These are phyloP conservation scores for cucumber (Cucumis sativus) DNA, from an alignment of 306 rosid species.

Conservation along the genomic window DNA sequence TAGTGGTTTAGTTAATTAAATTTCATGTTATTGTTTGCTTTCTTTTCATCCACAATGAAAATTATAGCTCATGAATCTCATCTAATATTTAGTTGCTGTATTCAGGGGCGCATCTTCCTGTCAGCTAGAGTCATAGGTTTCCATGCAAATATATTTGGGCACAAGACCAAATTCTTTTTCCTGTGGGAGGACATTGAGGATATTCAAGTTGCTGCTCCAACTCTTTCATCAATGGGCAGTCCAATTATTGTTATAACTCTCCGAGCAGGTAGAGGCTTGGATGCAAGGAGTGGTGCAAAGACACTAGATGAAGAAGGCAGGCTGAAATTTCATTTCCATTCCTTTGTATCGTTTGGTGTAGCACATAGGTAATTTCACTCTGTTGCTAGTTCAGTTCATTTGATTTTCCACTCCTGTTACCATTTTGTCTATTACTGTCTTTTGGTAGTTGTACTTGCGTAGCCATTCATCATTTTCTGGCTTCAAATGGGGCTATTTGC, in stretches of 20 bases:
- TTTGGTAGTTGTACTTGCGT: background rate
- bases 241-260: conserved; percentile 71
- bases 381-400: background rate
- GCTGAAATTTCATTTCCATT: conserved; percentile 85
- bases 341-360: conserved; percentile 83
- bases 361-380: conserved; percentile 58
- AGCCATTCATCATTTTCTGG: background rate
- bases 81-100: conserved; percentile 14
- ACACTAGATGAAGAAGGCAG: conserved; percentile 80
- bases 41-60: background rate
- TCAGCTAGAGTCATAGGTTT: conserved; percentile 91
- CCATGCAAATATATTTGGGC: conserved; percentile 86
- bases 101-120: conserved; percentile 85
- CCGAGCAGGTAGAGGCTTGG: conserved; percentile 71
- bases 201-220: conserved; percentile 58
- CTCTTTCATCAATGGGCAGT: conserved; percentile 92
- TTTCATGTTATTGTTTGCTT: background rate
- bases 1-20: conserved; percentile 6
- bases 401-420: background rate
- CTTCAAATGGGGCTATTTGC: background rate
- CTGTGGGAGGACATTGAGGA: conserved; percentile 98
- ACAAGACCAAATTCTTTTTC: conserved; percentile 75
- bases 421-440: background rate
- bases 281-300: conserved; percentile 87
- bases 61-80: conserved; percentile 10